A percentile compares a stretch with the other conserved stretches of the same genome.
Conservation (phyloP, 2,329 filamentous ascomycete genomes). For the Fusarium nurragi region DNA sequence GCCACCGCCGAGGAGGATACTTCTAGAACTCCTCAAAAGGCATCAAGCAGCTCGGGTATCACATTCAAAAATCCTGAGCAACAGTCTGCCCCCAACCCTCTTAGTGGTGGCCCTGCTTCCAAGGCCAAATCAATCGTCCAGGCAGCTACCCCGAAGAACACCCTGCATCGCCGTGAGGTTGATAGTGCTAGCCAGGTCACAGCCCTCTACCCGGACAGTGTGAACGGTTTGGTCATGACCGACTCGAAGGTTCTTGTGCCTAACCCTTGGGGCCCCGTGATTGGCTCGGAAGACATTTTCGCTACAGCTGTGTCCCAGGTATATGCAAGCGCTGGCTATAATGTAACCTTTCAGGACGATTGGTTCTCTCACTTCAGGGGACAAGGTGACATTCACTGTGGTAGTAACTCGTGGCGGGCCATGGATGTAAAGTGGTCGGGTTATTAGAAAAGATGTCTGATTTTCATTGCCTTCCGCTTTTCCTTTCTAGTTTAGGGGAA, state of each 20-base stretch:
- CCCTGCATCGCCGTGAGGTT: neutral
- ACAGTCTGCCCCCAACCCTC: neutral
- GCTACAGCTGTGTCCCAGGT: constrained; percentile 27
- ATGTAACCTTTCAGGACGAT: constrained; percentile 42
- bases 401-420: constrained; percentile 25
- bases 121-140: constrained; percentile 28
- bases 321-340: constrained; percentile 37
- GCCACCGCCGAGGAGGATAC: accelerated
- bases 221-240: constrained; percentile 40
- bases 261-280: constrained; percentile 43
- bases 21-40: neutral
- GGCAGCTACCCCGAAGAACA: neutral
- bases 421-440: neutral
- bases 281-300: constrained; percentile 42
- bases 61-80: neutral
- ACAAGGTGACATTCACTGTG: constrained; percentile 44
- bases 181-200: neutral
- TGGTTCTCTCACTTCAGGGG: constrained; percentile 42
- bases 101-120: neutral
- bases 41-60: neutral
- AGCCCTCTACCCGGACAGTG: constrained; percentile 22
- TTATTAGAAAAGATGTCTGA: neutral
- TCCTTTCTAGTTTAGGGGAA: too few species aligned
- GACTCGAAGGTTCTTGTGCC: constrained; percentile 27
- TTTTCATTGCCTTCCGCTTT: too few species aligned